Conservation (phyloP, 192 early-diverging fungal species). For the Backusella liffmaniae region DNA sequence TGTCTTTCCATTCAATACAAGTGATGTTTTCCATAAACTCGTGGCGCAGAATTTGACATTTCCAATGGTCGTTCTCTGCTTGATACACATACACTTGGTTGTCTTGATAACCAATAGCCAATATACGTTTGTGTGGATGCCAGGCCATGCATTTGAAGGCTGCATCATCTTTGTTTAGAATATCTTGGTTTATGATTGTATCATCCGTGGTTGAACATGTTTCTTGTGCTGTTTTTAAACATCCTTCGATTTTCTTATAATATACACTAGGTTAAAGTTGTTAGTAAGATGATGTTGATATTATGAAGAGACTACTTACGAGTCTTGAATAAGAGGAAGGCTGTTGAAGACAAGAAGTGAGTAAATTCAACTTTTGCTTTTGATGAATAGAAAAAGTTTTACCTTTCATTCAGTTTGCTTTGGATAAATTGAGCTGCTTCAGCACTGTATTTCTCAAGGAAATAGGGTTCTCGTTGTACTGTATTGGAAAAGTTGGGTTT, state of each 20-base stretch:
- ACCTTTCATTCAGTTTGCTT: background rate
- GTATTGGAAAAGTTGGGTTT: background rate
- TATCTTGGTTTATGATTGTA: background rate
- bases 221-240: background rate
- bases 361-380: background rate
- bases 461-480: background rate
- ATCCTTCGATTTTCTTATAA: constrained; percentile 5
- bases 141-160: constrained; percentile 65
- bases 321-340: constrained; percentile 8
- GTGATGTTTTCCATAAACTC: constrained; percentile 42
- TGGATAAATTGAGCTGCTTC: background rate
- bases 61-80: constrained; percentile 51
- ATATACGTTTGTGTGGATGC: constrained; percentile 67
- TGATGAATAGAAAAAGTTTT: background rate
- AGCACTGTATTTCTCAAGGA: background rate
- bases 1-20: constrained; percentile 51
- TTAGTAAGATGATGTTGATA: background rate
- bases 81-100: constrained; percentile 72
- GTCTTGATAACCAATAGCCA: constrained; percentile 70
- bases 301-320: background rate
- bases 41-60: constrained; percentile 36
- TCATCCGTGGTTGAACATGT: background rate
- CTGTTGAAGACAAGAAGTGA: background rate
- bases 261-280: background rate
- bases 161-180: background rate